Evolutionary conservation across 805 yeast genomes (phyloP).

Genomic region (Candida schatavii): DNA sequence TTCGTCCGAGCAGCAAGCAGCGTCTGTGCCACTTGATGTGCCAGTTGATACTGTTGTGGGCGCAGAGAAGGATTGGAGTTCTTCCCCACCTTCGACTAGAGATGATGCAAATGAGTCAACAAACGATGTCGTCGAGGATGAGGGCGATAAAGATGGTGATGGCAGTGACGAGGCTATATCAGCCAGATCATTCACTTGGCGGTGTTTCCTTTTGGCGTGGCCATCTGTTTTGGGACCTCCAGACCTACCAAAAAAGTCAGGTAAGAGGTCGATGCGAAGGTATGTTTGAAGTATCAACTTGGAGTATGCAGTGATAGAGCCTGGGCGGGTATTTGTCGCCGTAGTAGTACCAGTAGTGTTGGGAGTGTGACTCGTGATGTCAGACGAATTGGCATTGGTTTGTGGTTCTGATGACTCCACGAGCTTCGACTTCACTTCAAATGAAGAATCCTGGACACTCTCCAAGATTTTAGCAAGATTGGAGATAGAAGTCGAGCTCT

Average conservation of each 20-base stretch:
- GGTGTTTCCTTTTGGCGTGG: no score
- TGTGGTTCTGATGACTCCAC: not conserved
- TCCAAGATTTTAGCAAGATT: slow-evolving; percentile 1
- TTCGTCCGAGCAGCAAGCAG: no score
- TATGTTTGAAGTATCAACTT: not conserved
- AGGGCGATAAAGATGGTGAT: not conserved
- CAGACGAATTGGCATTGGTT: not conserved
- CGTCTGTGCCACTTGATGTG: no score
- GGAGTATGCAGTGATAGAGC: not conserved
- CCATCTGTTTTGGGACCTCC: not conserved
- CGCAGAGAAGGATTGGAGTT: not conserved
- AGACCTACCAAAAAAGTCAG: not conserved
- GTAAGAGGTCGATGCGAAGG: slow-evolving; percentile 1
- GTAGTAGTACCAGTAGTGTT: no score
- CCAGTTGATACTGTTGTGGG: not conserved
- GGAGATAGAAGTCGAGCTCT: not conserved
- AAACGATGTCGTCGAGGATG: not conserved
- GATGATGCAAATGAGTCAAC: not conserved
- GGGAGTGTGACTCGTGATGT: not conserved
- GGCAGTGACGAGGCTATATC: no score
- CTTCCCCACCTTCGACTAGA: not conserved
- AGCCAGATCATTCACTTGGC: no score
- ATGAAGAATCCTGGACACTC: no score
- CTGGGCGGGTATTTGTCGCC: no score
- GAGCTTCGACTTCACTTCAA: no score